Evolutionary conservation across 176 grass and related monocot species (phyloP).

Genomic region (barley (Hordeum vulgare)): DNA sequence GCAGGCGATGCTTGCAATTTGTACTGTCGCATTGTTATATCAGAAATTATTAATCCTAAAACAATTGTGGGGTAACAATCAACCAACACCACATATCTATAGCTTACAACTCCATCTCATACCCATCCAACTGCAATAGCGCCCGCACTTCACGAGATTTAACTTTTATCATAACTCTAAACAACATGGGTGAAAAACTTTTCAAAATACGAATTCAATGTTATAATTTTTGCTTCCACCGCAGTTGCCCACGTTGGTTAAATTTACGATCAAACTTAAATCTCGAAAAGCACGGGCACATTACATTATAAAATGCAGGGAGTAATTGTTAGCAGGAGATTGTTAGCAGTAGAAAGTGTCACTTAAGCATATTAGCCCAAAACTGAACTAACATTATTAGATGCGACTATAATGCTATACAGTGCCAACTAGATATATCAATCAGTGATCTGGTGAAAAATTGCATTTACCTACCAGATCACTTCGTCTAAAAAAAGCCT

Average conservation of each 20-base stretch:
- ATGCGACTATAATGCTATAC: neutral
- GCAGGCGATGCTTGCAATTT: neutral
- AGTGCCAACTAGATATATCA: neutral
- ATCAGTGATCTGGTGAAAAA: conserved; percentile 1
- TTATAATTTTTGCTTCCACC: no score
- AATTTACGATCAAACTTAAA: no score
- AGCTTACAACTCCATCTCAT: no score
- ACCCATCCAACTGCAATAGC: no score
- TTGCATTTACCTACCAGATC: neutral
- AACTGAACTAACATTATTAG: neutral
- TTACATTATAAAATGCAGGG: no score
- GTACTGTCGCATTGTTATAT: neutral
- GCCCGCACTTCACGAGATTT: no score
- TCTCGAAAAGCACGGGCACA: no score
- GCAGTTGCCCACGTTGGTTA: no score
- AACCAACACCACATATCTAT: neutral
- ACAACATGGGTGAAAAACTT: no score
- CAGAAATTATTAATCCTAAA: neutral
- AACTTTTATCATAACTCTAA: no score
- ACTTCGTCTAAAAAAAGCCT: neutral
- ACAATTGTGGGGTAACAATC: neutral
- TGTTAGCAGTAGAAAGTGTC: neutral
- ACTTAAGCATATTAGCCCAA: neutral
- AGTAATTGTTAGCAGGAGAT: neutral
- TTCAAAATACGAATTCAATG: no score